Base-by-base conservation (phyloP, 2,329 filamentous ascomycete genomes). In the Neonectria coccinea region DNA sequence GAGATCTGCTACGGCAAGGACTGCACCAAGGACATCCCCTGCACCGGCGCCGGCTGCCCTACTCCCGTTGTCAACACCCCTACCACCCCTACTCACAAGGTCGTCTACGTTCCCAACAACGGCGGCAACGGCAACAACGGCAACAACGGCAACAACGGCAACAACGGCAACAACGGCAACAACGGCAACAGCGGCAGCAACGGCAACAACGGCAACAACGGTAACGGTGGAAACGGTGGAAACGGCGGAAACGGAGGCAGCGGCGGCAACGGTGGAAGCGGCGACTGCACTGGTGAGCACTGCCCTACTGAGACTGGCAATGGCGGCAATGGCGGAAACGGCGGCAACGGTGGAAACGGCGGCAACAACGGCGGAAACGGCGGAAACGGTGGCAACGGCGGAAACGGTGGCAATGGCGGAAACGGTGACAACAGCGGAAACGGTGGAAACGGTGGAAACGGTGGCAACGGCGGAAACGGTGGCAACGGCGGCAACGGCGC, bases 1-100 rank as follows among this genome's bases (percentile, higher is more conserved):
- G 77, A 79, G 65, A 69, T 76, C 70, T 80, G 79, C 73, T 67
- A 72, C 31, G 72, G 72, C 47, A 58, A 74, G 10, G 64, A 76
- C 25, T 79, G 73, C 73, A 67, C 67, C 31, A 72, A 74, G 67
- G 55, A 75, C 10, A 66, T 68, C 50, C 77, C 52, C 27, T 71
- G 77, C 75, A 56, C 72, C 39, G 59, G 66, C 12, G 59, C 73
- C 2, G 54, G 69, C 47, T 79, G 76, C 71, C 60, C 66, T 42
- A 63, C 59, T 51, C 68, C 65, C 14, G 59, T 47, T 27, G 25
- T 62, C 61, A 16, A 45, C 41, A 20, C 39, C 14, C 48, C 48
- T 18, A 48, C 48, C 20, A 48, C 59, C 18, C 56, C 57, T 4
- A 33, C 51, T 5, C 4, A 14, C 44, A 20, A 51, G 33, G 45